These are phyloP conservation scores for Leccinum pellstonianum DNA, from an alignment of 768 basidiomycete species.

Conservation along the genomic window DNA sequence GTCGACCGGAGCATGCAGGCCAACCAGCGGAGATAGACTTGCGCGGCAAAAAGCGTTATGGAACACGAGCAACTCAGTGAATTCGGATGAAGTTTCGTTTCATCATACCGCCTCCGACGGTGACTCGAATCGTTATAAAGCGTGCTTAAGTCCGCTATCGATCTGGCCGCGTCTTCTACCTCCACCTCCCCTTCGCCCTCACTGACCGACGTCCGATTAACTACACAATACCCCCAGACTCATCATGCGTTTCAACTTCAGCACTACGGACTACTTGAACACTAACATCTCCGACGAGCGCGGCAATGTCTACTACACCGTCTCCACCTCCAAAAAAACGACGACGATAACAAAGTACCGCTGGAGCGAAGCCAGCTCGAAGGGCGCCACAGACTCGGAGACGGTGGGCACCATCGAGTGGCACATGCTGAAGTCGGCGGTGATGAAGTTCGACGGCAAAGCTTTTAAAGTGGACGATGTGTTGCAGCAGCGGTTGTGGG, in stretches of 20 bases:
- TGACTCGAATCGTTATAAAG: background rate
- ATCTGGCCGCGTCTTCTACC: background rate
- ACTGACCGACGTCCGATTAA: background rate
- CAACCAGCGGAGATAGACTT: too few relatives aligned
- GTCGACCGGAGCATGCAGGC: too few relatives aligned
- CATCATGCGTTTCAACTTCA: slow-evolving; percentile 24
- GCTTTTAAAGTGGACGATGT: slow-evolving; percentile 7
- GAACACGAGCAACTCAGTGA: too few relatives aligned
- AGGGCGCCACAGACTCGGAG: slow-evolving; percentile 9
- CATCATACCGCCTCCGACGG: background rate
- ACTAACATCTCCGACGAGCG: slow-evolving; percentile 23
- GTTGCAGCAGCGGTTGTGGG: slow-evolving; percentile 18
- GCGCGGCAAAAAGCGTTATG: too few relatives aligned
- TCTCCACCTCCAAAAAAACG: slow-evolving; percentile 21
- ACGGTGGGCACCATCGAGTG: slow-evolving; percentile 28
- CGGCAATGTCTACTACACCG: slow-evolving; percentile 17
- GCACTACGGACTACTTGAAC: slow-evolving; percentile 21
- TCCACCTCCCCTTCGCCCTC: background rate
- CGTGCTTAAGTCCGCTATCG: background rate
- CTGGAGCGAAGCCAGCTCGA: slow-evolving; percentile 9
- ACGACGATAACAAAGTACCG: slow-evolving; percentile 29
- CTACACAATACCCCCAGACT: background rate
- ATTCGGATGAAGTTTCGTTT: too few relatives aligned
- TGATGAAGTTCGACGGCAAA: slow-evolving; percentile 19
- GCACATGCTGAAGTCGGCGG: slow-evolving; percentile 10